Evolutionary conservation across 768 basidiomycete species (phyloP).

Genomic region (Pleurotus tuber-regium): DNA sequence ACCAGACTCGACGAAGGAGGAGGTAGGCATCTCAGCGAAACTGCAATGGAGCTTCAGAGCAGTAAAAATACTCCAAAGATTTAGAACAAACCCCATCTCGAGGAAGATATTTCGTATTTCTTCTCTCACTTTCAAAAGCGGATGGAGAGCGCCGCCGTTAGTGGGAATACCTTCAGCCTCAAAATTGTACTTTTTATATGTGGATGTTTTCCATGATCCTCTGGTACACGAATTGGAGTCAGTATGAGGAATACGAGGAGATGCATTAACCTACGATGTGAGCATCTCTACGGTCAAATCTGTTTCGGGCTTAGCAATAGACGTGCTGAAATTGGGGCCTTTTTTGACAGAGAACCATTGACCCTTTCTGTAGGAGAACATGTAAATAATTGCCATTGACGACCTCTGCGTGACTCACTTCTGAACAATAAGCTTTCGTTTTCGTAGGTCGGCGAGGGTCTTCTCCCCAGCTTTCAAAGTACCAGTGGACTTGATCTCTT

Average conservation of each 20-base stretch:
- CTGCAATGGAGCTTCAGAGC: not conserved
- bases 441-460: conserved; percentile 79
- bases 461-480: conserved; percentile 77
- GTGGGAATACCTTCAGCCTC: conserved; percentile 92
- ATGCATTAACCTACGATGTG: conserved; percentile 68
- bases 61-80: not conserved
- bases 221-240: conserved; percentile 38
- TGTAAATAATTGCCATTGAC: conserved; percentile 3
- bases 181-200: conserved; percentile 98
- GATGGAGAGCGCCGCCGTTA: conserved; percentile 90
- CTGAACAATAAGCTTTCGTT: conserved; percentile 85
- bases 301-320: conserved; percentile 90
- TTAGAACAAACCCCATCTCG: conserved; percentile 78
- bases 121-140: conserved; percentile 95
- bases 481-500: conserved; percentile 71
- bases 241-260: not conserved
- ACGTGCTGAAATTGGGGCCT: conserved; percentile 85
- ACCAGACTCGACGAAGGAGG: conserved; percentile 92
- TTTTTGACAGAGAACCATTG: conserved; percentile 93
- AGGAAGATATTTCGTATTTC: conserved; percentile 98
- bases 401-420: conserved; percentile 46
- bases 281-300: conserved; percentile 97
- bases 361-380: conserved; percentile 63
- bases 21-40: conserved; percentile 98
- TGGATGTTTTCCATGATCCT: conserved; percentile 90